phyloP scores from a whole-genome alignment of 805 yeast genomes.

The Candida insectalens region DNA sequence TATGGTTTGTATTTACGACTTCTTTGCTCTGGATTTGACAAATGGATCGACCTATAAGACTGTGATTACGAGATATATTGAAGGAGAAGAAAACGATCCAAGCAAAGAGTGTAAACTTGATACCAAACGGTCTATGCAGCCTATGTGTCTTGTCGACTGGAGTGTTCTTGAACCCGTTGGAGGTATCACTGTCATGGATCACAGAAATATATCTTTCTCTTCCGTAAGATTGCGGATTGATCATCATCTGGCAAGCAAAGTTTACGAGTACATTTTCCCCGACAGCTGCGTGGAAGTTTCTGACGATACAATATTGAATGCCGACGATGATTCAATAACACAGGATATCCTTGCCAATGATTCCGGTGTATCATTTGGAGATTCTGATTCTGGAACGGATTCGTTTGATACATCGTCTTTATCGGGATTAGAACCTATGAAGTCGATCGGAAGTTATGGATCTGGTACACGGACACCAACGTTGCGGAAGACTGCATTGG shows the following conservation, averaged over 20 bases:
- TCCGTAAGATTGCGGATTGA: conserved; percentile 54
- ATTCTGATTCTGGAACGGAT: background rate
- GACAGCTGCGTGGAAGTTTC: conserved; percentile 6
- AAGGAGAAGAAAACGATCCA: background rate
- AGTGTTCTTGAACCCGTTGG: conserved; percentile 49
- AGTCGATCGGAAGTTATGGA: background rate
- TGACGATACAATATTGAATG: background rate
- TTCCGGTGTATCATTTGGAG: background rate
- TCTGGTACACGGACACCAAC: background rate
- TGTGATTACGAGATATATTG: conserved; percentile 34
- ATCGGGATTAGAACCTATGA: background rate
- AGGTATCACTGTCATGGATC: conserved; percentile 48
- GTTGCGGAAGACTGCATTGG: too few species aligned
- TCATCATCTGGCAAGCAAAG: conserved; percentile 37
- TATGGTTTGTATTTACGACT: conserved; percentile 47
- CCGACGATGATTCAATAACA: conserved; percentile 4
- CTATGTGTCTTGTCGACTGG: conserved; percentile 41
- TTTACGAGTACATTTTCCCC: conserved; percentile 30
- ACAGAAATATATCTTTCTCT: conserved; percentile 37
- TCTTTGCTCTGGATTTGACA: conserved; percentile 66
- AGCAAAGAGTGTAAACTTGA: background rate
- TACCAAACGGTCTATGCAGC: conserved; percentile 10
- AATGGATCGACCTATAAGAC: conserved; percentile 56
- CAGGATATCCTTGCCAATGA: conserved; percentile 1
- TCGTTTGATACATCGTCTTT: background rate